Conservation (phyloP, 495 filamentous ascomycete genomes). For the Penicillium manginii region DNA sequence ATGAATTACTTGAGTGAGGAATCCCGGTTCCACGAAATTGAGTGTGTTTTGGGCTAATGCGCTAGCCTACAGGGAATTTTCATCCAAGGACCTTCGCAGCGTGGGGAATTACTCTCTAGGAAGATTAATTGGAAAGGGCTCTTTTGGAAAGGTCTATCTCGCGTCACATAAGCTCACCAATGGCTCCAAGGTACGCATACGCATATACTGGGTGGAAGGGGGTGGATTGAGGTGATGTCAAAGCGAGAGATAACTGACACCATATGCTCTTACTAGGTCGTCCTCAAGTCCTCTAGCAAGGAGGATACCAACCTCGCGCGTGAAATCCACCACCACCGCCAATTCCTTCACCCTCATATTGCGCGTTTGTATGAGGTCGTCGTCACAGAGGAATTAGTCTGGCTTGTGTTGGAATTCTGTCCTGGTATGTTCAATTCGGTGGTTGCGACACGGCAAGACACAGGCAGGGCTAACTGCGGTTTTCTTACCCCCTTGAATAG, state of each 20-base stretch:
- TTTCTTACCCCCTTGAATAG: constrained; percentile 42
- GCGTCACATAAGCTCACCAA: constrained; percentile 97
- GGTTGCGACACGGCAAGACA: background rate
- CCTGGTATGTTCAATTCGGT: constrained; percentile 64
- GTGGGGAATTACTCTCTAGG: constrained; percentile 96
- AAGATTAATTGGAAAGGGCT: constrained; percentile 91
- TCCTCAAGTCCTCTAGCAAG: constrained; percentile 96
- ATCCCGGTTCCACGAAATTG: background rate
- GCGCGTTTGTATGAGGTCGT: constrained; percentile 96
- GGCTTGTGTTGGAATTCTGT: constrained; percentile 97
- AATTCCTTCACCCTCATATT: constrained; percentile 97
- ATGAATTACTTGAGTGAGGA: constrained; percentile 90
- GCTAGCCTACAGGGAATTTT: constrained; percentile 75
- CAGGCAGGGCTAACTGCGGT: constrained; percentile 9
- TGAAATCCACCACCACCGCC: constrained; percentile 97
- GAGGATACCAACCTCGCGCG: constrained; percentile 93
- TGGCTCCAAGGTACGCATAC: constrained; percentile 88
- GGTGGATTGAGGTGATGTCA: background rate
- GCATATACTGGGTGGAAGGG: constrained; percentile 20
- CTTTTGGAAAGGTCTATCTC: constrained; percentile 97
- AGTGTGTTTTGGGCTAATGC: constrained; percentile 16
- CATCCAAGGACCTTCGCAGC: constrained; percentile 82
- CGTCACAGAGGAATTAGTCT: constrained; percentile 91
- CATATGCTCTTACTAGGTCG: constrained; percentile 64
- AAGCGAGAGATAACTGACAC: constrained; percentile 1